Evolutionary conservation across 208 protist species (phyloP).

Genomic region (Trypanosoma theileri): DNA sequence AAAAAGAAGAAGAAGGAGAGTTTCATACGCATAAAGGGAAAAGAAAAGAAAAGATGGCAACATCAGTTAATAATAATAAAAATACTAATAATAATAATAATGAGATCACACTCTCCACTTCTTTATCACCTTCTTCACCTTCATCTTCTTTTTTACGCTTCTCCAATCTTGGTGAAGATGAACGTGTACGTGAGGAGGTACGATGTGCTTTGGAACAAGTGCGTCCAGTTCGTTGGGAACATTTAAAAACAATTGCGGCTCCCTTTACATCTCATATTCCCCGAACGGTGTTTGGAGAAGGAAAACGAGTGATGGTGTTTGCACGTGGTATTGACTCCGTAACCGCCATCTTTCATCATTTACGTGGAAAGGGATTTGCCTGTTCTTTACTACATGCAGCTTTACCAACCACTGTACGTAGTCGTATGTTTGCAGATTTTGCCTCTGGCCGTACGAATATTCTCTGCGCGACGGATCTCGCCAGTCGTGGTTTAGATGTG

Average conservation of each 20-base stretch:
- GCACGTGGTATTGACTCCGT: conserved; percentile 67
- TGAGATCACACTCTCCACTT: not conserved
- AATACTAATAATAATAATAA: not conserved
- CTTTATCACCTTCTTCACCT: no score
- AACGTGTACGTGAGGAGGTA: conserved; percentile 1
- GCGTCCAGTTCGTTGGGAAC: conserved; percentile 68
- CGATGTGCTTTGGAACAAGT: conserved; percentile 56
- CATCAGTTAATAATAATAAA: not conserved
- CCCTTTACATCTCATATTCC: conserved; percentile 67
- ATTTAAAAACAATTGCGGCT: conserved; percentile 69
- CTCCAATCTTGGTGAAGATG: not conserved
- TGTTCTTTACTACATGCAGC: conserved; percentile 72
- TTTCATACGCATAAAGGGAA: not conserved
- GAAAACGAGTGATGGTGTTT: conserved; percentile 69
- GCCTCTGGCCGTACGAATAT: conserved; percentile 80
- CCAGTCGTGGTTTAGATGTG: conserved; percentile 78
- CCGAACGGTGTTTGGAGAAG: conserved; percentile 64
- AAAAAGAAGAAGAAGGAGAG: not conserved
- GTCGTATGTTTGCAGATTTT: conserved; percentile 68
- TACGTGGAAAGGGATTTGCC: conserved; percentile 56
- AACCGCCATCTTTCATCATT: conserved; percentile 76
- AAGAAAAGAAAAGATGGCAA: not conserved
- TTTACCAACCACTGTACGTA: conserved; percentile 59
- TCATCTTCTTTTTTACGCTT: no score
- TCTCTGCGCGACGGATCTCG: conserved; percentile 90